phyloP scores from a whole-genome alignment of 2,329 filamentous ascomycete genomes.

The Ophiostoma sp. region DNA sequence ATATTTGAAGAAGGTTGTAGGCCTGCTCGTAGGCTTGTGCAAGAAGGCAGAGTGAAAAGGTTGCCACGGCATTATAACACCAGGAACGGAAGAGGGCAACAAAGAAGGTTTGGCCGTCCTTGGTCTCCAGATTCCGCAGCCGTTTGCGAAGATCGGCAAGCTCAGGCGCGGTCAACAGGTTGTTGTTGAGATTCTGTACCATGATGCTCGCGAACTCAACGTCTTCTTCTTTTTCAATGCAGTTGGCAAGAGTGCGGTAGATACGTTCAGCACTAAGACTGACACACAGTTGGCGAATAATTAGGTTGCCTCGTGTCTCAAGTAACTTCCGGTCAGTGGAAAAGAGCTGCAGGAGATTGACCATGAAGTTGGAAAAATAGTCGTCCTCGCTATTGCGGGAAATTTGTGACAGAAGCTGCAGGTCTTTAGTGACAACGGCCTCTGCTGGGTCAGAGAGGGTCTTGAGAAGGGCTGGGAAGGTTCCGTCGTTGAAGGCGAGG shows the following conservation, averaged over 20 bases:
- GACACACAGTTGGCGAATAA: conserved; percentile 90
- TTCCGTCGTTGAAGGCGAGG: conserved; percentile 92
- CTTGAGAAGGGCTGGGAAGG: conserved; percentile 91
- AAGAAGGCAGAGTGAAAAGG: conserved; percentile 89
- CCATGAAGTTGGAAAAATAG: conserved; percentile 98
- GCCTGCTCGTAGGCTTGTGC: conserved; percentile 98
- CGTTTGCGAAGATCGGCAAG: conserved; percentile 84
- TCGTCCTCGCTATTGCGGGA: conserved; percentile 94
- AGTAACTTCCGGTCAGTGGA: conserved; percentile 87
- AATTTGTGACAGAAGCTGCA: conserved; percentile 91
- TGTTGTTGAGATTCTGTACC: conserved; percentile 99
- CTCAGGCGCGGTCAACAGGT: conserved; percentile 94
- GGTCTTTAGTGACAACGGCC: conserved; percentile 88
- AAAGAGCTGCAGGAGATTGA: conserved; percentile 89
- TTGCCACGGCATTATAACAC: conserved; percentile 98
- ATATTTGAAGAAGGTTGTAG: conserved; percentile 91
- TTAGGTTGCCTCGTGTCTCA: conserved; percentile 89
- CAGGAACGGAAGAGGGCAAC: conserved; percentile 90
- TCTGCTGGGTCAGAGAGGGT: conserved; percentile 93
- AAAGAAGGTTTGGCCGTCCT: conserved; percentile 92
- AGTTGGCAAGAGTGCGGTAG: conserved; percentile 91
- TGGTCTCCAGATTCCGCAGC: conserved; percentile 82
- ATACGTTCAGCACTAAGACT: conserved; percentile 92
- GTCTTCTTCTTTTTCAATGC: conserved; percentile 95
- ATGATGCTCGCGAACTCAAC: conserved; percentile 98